These are phyloP conservation scores for Kalaharituber pfeilii DNA, from an alignment of 2,329 filamentous ascomycete species.

Conservation along the genomic window DNA sequence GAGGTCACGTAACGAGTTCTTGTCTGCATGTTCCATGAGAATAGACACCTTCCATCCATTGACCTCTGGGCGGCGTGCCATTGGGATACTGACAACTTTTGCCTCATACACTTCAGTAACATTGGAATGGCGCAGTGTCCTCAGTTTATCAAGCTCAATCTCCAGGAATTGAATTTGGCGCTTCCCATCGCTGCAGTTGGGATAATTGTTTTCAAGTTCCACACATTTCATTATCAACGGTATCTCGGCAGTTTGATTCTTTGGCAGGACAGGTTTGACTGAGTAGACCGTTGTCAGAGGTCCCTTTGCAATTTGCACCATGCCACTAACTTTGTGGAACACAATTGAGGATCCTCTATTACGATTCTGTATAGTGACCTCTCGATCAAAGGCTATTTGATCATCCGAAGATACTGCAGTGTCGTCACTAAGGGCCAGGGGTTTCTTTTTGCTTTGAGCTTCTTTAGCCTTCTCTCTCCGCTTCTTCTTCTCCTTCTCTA, in stretches of 20 bases:
- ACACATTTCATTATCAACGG: slow-evolving; percentile 59
- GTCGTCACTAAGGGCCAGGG: slow-evolving; percentile 29
- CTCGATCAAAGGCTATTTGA: slow-evolving; percentile 47
- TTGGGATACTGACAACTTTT: slow-evolving; percentile 42
- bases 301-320: slow-evolving; percentile 46
- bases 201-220: slow-evolving; percentile 37
- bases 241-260: slow-evolving; percentile 39
- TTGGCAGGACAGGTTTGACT: slow-evolving; percentile 48
- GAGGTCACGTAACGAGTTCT: slow-evolving; percentile 65
- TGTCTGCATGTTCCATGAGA: slow-evolving; percentile 59
- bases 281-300: slow-evolving; percentile 51
- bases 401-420: slow-evolving; percentile 25
- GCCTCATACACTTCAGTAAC: slow-evolving; percentile 68
- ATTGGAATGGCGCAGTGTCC: slow-evolving; percentile 56
- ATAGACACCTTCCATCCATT: slow-evolving; percentile 54
- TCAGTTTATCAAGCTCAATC: slow-evolving; percentile 55
- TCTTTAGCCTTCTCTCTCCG: slow-evolving; percentile 49
- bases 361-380: slow-evolving; percentile 37
- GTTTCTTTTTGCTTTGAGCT: slow-evolving; percentile 42
- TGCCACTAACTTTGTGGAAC: slow-evolving; percentile 56
- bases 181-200: slow-evolving; percentile 47
- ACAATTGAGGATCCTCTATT: slow-evolving; percentile 44
- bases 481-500: slow-evolving; percentile 53
- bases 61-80: slow-evolving; percentile 27
- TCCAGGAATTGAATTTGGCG: slow-evolving; percentile 63